Conservation (phyloP, 768 basidiomycete genomes). For the Lactarius vividus region DNA sequence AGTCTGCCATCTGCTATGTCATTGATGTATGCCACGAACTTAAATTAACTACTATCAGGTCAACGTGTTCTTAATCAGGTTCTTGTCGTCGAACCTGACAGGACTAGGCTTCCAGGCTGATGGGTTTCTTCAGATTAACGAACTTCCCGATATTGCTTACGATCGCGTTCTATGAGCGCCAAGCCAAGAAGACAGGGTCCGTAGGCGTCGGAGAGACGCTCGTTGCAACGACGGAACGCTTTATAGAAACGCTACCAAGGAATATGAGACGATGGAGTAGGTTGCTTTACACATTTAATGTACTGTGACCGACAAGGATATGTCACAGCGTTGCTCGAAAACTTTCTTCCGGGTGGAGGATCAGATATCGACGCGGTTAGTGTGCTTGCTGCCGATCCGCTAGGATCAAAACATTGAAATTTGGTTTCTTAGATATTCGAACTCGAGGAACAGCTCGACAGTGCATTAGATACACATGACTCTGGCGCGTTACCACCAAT, state of each 20-base stretch:
- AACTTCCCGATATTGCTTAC: slow-evolving; percentile 80
- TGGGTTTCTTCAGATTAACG: slow-evolving; percentile 50
- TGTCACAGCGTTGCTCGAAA: slow-evolving; percentile 72
- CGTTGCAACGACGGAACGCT: slow-evolving; percentile 59
- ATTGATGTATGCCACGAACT: slow-evolving; percentile 1
- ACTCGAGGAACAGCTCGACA: slow-evolving; percentile 63
- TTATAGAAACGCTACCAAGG: slow-evolving; percentile 76
- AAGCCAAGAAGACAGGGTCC: slow-evolving; percentile 66
- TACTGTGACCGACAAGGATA: slow-evolving; percentile 4
- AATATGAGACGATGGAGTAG: slow-evolving; percentile 68
- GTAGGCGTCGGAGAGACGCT: slow-evolving; percentile 73
- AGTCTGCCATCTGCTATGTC: slow-evolving; percentile 40
- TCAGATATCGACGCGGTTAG: slow-evolving; percentile 73
- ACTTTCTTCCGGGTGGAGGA: slow-evolving; percentile 60
- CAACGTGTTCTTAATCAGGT: slow-evolving; percentile 88
- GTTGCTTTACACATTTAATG: slow-evolving; percentile 31
- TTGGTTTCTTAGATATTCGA: slow-evolving; percentile 62
- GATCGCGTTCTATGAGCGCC: slow-evolving; percentile 85
- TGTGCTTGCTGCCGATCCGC: slow-evolving; percentile 11
- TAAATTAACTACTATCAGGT: slow-evolving; percentile 46
- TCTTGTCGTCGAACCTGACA: slow-evolving; percentile 13
- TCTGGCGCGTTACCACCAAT: slow-evolving; percentile 30
- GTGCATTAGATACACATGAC: slow-evolving; percentile 54
- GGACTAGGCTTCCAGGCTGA: slow-evolving; percentile 1
- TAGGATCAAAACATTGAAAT: slow-evolving; percentile 10